Evolutionary conservation across 371 early-diverging fungal genomes (phyloP), one percentile per base, ranked within the genome.

Genomic region (Haplosporangium sp.): DNA sequence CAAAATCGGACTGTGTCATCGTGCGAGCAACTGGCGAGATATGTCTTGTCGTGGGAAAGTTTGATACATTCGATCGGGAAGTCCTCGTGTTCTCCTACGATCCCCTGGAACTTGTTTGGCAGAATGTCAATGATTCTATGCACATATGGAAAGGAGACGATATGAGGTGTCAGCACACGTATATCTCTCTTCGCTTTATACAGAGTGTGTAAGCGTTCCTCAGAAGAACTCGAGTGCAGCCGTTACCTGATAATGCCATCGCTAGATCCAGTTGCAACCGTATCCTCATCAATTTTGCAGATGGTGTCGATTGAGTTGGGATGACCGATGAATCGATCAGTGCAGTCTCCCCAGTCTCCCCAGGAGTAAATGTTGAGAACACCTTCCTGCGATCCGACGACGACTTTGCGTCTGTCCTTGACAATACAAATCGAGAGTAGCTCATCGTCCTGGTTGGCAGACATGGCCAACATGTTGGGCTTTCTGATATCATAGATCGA

Each of bases 391-490:
- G 95, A 92, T 16, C 98, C 98, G 5, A 94, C 95, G 3, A 95
- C 86, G 8, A 91, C 94, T 69, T 95, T 95, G 41, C 86, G 86
- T 14, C 89, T 89, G 73, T 92, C 87, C 81, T 91, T 93, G 53
- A 97, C 86, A 23, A 95, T 73, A 3, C 83, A 83, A 8, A 97
- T 85, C 6, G 93, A 95, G 53, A 96, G 76, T 47, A 97, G 85
- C 71, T 97, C 98, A 71, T 96, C 97, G 50, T 97, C 98, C 83
- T 95, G 92, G 69, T 95, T 91, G 41, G 92, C 96, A 3, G 96
- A 96, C 73, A 93, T 89, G 47, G 88, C 92, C 18, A 92, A 74
- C 11, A 94, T 90, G 59, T 91, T 87, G 14, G 88, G 84, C 74
- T 94, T 95, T 50, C 96, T 90, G 43, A 95, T 87, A 79, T 98